Conservation (phyloP, 1,139 yeast species). For the Scheffersomyces titani region DNA sequence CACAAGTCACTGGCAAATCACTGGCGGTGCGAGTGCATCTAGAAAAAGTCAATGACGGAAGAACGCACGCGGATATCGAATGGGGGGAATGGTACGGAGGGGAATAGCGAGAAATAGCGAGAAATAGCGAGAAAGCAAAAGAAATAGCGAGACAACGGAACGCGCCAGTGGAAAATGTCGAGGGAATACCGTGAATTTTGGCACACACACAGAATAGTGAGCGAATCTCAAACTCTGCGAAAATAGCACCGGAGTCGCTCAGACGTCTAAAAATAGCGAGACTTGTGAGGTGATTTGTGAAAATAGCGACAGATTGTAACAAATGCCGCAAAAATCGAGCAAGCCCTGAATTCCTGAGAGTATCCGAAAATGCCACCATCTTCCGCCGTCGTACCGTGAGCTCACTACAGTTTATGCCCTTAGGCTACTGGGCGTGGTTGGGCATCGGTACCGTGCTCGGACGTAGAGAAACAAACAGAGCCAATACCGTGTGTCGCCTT, state of each 20-base stretch:
- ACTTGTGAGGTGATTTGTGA: not conserved
- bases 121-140: not conserved
- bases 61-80: not conserved
- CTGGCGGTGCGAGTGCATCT: not conserved
- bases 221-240: not conserved
- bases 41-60: not conserved
- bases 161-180: not conserved
- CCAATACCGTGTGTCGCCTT: no score
- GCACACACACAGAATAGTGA: not conserved
- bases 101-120: not conserved
- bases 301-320: not conserved
- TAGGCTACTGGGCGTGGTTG: not conserved
- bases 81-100: not conserved
- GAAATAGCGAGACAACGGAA: not conserved
- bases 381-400: not conserved
- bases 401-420: not conserved
- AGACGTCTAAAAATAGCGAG: not conserved
- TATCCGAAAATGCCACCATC: not conserved
- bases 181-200: not conserved
- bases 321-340: not conserved
- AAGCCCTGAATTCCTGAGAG: not conserved
- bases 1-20: not conserved
- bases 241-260: not conserved
- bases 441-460: no score
- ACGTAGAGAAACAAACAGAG: no score